phyloP scores from a whole-genome alignment of 441 rosid species.

The Lagerstroemia fauriei region DNA sequence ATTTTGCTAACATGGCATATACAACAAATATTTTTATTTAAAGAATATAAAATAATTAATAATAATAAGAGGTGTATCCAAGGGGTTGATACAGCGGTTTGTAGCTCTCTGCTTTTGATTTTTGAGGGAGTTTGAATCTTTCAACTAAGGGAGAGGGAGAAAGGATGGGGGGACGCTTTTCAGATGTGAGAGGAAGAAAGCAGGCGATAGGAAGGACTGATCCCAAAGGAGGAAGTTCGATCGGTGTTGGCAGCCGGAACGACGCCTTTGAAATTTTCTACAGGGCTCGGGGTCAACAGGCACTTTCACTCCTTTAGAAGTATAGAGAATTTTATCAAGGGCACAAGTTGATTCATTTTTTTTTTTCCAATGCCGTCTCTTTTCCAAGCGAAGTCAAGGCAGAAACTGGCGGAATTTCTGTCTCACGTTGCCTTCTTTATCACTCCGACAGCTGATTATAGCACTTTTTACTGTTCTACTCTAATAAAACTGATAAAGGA shows the following conservation, averaged over 20 bases:
- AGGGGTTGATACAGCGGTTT: no score
- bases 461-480: no score
- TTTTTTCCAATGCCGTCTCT: not conserved
- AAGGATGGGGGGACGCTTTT: slow-evolving; percentile 19
- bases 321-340: not conserved
- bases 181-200: slow-evolving; percentile 22
- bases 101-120: not conserved
- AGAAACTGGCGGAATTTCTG: not conserved
- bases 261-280: slow-evolving; percentile 17
- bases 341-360: not conserved
- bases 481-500: not conserved
- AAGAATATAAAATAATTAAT: no score
- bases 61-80: no score
- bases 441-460: not conserved
- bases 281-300: slow-evolving; percentile 15
- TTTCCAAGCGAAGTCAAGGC: not conserved
- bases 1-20: no score
- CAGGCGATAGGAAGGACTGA: slow-evolving; percentile 18
- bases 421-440: not conserved
- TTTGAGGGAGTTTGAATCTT: no score
- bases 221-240: not conserved
- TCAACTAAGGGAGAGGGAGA: not conserved
- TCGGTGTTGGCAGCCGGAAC: not conserved
- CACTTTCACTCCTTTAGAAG: slow-evolving; percentile 18
- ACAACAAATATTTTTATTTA: no score